A percentile compares a stretch with the other conserved stretches of the same genome.
phyloP scores from a whole-genome alignment of 208 protist genomes.

The Leishmania major region DNA sequence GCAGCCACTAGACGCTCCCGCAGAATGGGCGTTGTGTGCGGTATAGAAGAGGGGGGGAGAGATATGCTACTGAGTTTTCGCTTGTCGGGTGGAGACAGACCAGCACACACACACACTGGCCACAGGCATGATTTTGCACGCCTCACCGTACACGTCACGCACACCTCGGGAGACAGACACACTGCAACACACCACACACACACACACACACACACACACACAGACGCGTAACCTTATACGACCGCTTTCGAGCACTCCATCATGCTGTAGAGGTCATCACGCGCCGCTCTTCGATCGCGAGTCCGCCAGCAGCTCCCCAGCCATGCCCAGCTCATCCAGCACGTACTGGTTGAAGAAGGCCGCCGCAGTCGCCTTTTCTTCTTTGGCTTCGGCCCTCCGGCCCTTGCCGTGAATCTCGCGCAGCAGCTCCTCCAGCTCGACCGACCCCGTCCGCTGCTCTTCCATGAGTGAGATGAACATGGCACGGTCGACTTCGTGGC shows the following conservation, averaged over 20 bases:
- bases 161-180: background rate
- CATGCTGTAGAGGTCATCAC: conserved; percentile 4
- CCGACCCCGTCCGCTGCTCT: conserved; percentile 37
- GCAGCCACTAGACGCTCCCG: background rate
- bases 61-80: background rate
- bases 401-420: background rate
- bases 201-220: conserved; percentile 1
- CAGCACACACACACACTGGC: background rate
- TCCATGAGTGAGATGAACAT: conserved; percentile 69
- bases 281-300: conserved; percentile 53
- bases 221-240: background rate
- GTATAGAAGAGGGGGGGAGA: background rate
- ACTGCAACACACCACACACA: background rate
- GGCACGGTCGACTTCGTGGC: conserved; percentile 65
- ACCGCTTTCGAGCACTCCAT: background rate
- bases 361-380: conserved; percentile 6
- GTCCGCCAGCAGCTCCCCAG: conserved; percentile 58
- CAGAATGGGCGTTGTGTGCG: background rate
- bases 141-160: too few species aligned
- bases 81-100: background rate
- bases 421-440: conserved; percentile 15
- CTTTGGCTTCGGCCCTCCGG: background rate
- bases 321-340: conserved; percentile 82
- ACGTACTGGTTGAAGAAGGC: conserved; percentile 87
- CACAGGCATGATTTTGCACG: too few species aligned